A percentile compares a stretch with the other conserved stretches of the same genome.
Evolutionary conservation across 768 basidiomycete species (phyloP).

Genomic region (Asterophora lycoperdoides): DNA sequence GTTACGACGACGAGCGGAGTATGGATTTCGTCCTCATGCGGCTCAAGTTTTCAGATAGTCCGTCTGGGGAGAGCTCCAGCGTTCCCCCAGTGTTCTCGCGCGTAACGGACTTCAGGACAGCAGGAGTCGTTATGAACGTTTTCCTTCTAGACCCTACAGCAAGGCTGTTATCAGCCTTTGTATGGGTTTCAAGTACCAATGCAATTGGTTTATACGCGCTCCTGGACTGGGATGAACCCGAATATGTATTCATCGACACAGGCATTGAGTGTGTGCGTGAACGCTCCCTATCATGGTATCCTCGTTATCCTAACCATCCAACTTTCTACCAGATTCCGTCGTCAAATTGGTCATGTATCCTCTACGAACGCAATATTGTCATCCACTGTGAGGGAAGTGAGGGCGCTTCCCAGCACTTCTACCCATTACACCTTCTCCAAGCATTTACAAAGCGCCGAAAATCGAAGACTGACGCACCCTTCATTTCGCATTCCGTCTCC

Average conservation of each 20-base stretch:
- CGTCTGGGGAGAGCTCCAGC: constrained; percentile 33
- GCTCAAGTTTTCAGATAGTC: constrained; percentile 52
- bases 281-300: neutral
- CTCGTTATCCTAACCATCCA: neutral
- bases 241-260: constrained; percentile 72
- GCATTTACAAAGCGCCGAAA: constrained; percentile 27
- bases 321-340: constrained; percentile 45
- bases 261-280: constrained; percentile 66
- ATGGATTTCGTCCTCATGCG: constrained; percentile 75
- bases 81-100: constrained; percentile 49
- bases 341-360: constrained; percentile 75
- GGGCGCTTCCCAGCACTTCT: constrained; percentile 64
- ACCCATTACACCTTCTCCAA: constrained; percentile 45
- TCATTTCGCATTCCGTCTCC: constrained; percentile 34
- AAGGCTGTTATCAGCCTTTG: constrained; percentile 60
- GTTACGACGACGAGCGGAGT: constrained; percentile 55
- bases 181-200: constrained; percentile 56
- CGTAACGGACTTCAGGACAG: constrained; percentile 59
- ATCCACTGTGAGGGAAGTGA: constrained; percentile 72
- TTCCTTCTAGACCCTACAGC: constrained; percentile 66
- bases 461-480: constrained; percentile 31
- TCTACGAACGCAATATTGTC: constrained; percentile 61
- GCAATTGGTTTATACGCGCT: constrained; percentile 61
- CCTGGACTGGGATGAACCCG: constrained; percentile 59
- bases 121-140: constrained; percentile 72